Conservation (phyloP, 192 early-diverging fungal species). For the Mortierella antarctica region DNA sequence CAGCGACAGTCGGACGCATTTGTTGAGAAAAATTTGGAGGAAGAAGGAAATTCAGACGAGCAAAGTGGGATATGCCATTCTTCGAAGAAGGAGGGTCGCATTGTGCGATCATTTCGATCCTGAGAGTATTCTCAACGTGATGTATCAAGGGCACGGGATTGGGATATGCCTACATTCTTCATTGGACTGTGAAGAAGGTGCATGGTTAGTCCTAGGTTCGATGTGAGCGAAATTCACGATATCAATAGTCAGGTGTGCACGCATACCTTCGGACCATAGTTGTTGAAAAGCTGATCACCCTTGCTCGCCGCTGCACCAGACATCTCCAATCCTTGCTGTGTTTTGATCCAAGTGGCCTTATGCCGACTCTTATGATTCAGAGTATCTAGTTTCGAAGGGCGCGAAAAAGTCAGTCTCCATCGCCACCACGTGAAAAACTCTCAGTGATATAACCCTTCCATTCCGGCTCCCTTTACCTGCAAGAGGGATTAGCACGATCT, state of each 20-base stretch:
- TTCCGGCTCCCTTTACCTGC: conserved; percentile 20
- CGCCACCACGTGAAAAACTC: not conserved
- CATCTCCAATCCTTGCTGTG: conserved; percentile 36
- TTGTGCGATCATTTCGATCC: too few species aligned
- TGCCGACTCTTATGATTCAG: conserved; percentile 71
- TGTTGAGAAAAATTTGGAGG: not conserved
- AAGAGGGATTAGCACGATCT: conserved; percentile 67
- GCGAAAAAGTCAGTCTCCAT: not conserved
- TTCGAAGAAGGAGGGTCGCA: not conserved
- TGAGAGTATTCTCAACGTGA: not conserved
- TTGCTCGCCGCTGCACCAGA: conserved; percentile 30
- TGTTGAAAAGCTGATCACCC: conserved; percentile 70
- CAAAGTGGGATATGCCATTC: not conserved
- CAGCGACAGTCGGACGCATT: not conserved
- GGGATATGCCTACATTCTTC: conserved; percentile 67
- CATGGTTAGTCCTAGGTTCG: not conserved
- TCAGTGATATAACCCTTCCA: not conserved
- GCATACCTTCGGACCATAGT: conserved; percentile 74
- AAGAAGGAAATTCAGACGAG: conserved; percentile 5
- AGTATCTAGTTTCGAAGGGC: conserved; percentile 51
- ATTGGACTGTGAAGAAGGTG: conserved; percentile 56
- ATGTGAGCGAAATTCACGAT: not conserved
- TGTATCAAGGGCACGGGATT: not conserved
- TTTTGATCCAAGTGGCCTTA: conserved; percentile 65
- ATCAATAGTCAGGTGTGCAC: conserved; percentile 15